Base-by-base conservation (phyloP, 73 alveolate genomes). In the Paramecium primaurelia region DNA sequence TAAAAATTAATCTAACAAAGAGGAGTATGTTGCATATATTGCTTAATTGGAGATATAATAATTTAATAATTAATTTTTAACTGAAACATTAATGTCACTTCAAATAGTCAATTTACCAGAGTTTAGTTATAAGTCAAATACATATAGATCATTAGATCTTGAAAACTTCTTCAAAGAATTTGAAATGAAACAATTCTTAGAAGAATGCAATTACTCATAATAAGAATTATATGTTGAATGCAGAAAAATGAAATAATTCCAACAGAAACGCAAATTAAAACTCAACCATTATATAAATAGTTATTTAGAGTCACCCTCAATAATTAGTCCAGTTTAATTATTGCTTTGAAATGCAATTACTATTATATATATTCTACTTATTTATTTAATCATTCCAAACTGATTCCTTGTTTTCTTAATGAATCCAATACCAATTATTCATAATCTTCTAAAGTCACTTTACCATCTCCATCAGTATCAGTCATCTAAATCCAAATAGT, bases 391-490 rank as follows among this genome's bases (percentile, higher is more conserved):
- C 91, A 80, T 80, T 80, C 91, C 28, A 80, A 80, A 80, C 91
- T 80, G 71, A 89, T 89, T 28, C 94, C 94, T 47, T 77, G 51
- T 51, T 89, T 28, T 54, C 75, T 71, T 8, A 89, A 85, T 9
- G 92, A 71, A 16, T 51, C 71, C 42, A 89, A 42, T 28, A 89
- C 88, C 75, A 89, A 71, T 51, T 89, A 42, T 89, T 89, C 94
- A 51, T 71, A 89, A n/a, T 89, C 94, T 16, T 71, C 80, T 71
- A 89, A 71, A 8, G 94, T 71, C 12, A 89, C 88, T 49, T 89
- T 89, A 26, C 94, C 94, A 89, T 89, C 94, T 40, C 75, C 88
- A 47, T 89, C 94, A 36, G 92, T 26, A 71, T 89, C 94, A 42
- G 94, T 83, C 88, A 89, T 58, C 45, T 89, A 11, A 71, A 89